Base-by-base conservation (phyloP, 495 filamentous ascomycete genomes). In the Annulohypoxylon moriforme region DNA sequence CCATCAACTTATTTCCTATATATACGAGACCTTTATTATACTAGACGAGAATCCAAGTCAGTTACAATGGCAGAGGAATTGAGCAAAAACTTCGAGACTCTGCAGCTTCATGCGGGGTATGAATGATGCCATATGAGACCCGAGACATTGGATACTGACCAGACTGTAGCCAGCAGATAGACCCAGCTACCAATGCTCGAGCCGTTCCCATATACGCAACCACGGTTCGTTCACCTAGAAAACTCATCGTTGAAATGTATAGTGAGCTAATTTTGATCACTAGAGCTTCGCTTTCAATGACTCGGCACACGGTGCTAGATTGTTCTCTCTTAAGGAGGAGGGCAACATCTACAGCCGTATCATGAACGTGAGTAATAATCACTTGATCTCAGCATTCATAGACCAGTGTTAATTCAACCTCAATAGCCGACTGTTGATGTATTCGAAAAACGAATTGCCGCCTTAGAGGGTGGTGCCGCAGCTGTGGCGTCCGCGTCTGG, bases 341-440 rank as follows among this genome's bases (percentile, higher is more conserved):
- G 96, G 95, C 78, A 98, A 99, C 81, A 98, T 99, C 83, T 99
- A 99, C 86, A 94, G 91, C 75, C 91, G 96, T 63, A 96, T 99
- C 73, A 97, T 96, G 94, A 99, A 99, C 80, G 85, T 87, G 59
- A 75, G 84, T 79, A 27, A 22, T 18, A 42, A 18, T 40, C 4
- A 34, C 14, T 24, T 31, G 38, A 36, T 11, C 10, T 14, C 3
- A 0, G 9, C 9, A 40, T 14, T 24, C 46, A 44, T 22, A 6
- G 42, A 3, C 13, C 16, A 52, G 60, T 60, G 50, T 40, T 71
- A 13, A 69, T 29, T 1, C 20, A 9, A 31, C 13, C 29, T 29
- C 3, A 58, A 68, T 79, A 94, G 92, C 96, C 96, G 2, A 99
- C 96, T 5, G 93, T 97, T 64, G 96, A 98, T 81, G 96, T 98